Conservation (phyloP, 805 yeast genomes). For the Candida oleophila region DNA sequence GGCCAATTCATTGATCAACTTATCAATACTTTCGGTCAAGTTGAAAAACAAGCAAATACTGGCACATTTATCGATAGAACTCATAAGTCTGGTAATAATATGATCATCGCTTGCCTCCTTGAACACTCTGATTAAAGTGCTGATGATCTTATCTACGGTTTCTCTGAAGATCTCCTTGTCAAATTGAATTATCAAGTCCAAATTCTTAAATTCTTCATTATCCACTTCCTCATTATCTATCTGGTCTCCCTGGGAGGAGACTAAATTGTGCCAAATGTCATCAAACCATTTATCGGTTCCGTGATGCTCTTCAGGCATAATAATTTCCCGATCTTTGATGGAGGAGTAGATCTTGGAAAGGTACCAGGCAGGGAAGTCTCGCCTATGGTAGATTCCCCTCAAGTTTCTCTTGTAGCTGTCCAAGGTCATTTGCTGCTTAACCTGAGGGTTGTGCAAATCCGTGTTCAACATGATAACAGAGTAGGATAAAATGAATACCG, state of each 20-base stretch:
- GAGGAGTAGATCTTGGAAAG: constrained; percentile 76
- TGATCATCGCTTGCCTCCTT: constrained; percentile 90
- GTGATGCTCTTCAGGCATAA: constrained; percentile 97
- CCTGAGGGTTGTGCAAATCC: constrained; percentile 89
- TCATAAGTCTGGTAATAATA: constrained; percentile 79
- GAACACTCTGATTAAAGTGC: constrained; percentile 74
- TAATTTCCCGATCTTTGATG: constrained; percentile 82
- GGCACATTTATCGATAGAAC: constrained; percentile 85
- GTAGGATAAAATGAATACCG: constrained; percentile 85
- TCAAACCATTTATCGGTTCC: constrained; percentile 92
- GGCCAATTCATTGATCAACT: constrained; percentile 63
- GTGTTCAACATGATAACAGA: constrained; percentile 94
- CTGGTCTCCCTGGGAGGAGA: constrained; percentile 26
- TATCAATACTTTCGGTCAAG: constrained; percentile 57
- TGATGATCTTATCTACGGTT: constrained; percentile 62
- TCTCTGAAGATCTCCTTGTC: constrained; percentile 71
- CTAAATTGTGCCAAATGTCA: constrained; percentile 73
- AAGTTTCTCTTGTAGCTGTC: constrained; percentile 79
- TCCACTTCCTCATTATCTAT: constrained; percentile 15
- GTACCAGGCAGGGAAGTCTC: constrained; percentile 85
- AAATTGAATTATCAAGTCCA: constrained; percentile 47
- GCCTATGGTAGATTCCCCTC: constrained; percentile 72
- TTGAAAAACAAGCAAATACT: constrained; percentile 67
- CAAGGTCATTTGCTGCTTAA: constrained; percentile 86
- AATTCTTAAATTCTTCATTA: constrained; percentile 13